These are phyloP conservation scores for Hemerocallis citrina DNA, from an alignment of 106 monocot species.

Conservation along the genomic window DNA sequence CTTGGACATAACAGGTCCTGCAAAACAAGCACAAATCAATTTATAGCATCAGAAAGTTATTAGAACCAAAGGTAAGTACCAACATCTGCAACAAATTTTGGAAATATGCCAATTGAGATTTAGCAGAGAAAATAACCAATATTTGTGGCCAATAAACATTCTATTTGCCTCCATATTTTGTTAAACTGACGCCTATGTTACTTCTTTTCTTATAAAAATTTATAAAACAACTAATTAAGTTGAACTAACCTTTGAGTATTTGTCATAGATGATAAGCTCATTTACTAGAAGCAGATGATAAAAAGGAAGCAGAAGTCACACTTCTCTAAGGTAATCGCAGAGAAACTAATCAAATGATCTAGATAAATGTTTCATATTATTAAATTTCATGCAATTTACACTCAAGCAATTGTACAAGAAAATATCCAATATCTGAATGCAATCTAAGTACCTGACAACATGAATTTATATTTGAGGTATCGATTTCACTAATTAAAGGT, in stretches of 20 bases:
- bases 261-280: background rate
- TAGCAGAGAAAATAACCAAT: background rate
- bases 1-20: constrained; percentile 95
- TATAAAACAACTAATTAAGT: background rate
- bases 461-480: background rate
- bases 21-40: background rate
- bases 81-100: background rate
- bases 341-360: background rate
- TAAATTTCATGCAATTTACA: background rate
- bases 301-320: background rate
- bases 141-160: background rate
- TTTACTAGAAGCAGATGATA: background rate
- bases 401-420: background rate
- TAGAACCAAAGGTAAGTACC: background rate
- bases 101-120: background rate
- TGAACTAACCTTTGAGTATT: background rate
- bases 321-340: background rate
- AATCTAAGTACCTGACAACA: too few relatives aligned
- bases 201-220: too few relatives aligned
- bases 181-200: too few relatives aligned
- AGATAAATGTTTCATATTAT: background rate
- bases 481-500: background rate
- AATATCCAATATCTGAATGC: background rate
- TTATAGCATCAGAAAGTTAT: background rate
- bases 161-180: too few relatives aligned